Evolutionary conservation across 225 moss, liverwort and hornwort species (phyloP), one percentile per base, ranked within the genome.

Genomic region (Bryum argenteum): DNA sequence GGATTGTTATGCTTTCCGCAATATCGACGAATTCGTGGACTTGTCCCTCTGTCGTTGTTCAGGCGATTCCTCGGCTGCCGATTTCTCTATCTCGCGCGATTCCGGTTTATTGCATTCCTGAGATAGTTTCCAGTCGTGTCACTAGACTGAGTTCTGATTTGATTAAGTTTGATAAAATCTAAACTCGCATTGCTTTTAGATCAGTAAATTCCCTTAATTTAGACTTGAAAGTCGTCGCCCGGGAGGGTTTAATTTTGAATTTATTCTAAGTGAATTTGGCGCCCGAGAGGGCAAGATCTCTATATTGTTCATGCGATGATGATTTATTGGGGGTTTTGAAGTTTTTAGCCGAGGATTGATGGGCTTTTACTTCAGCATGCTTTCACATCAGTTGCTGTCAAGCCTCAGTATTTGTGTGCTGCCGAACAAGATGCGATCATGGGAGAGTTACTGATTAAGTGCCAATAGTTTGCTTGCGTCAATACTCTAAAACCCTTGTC

Each of bases 291-390:
- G 28, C 33, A 33, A 33, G 33, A 33, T 6, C 5, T 33, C 7
- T 16, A 65, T 63, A 51, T 54, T 44, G 64, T 53, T 73, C 44
- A 59, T 59, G 64, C 38, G 72, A 72, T 58, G 54, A 47, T 51
- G 26, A 33, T 58, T 59, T 38, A 13, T 18, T 11, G 14, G 43
- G 33, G 15, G 9, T 33, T 65, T 17, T 40, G 10, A 52, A 6
- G 40, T 58, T 65, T 60, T 38, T n/a, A 21, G 41, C 12, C 58
- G 48, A 26, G 45, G 59, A 24, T n/a, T 11, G 61, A 19, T 40
- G 40, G 19, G 19, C 19, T 18, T 60, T 19, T n/a, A 39, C 10
- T 19, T 54, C 21, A 54, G 10, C 4, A 54, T 23, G 55, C 55
- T 5, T 22, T 55, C 55, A 55, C 55, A 55, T 61, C 12, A 54